A percentile compares a stretch with the other conserved stretches of the same genome.
Conservation (phyloP, 176 grass and related monocot species). For the Aegilops tauschii region DNA sequence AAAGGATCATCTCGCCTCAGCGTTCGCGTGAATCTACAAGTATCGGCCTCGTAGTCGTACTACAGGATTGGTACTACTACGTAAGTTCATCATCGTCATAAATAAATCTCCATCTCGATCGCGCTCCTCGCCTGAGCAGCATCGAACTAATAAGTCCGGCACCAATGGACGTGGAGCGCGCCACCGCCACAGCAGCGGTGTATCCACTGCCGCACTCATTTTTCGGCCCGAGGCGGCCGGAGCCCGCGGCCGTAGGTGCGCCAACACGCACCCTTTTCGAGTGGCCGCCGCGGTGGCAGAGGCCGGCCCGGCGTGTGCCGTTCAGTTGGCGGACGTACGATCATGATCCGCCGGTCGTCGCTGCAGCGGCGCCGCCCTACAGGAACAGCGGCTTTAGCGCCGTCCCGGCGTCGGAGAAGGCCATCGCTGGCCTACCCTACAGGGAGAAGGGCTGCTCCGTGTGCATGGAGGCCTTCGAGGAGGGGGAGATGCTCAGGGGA, state of each 20-base stretch:
- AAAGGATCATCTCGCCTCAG: too few relatives aligned
- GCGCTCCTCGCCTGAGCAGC: neutral
- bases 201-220: neutral
- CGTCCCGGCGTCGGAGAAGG: neutral
- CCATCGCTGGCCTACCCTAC: neutral
- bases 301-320: neutral
- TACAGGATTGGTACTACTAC: too few relatives aligned
- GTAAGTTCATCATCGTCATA: too few relatives aligned
- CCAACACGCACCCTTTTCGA: rapidly evolving
- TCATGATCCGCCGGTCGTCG: neutral
- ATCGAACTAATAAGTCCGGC: neutral
- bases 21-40: too few relatives aligned
- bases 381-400: neutral
- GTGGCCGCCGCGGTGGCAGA: neutral
- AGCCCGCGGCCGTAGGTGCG: neutral
- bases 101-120: neutral
- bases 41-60: too few relatives aligned
- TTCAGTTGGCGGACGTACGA: neutral
- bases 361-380: neutral
- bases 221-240: neutral
- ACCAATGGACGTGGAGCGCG: neutral
- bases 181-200: neutral
- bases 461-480: neutral
- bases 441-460: constrained; percentile 15
- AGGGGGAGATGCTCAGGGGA: neutral